phyloP scores from a whole-genome alignment of 371 early-diverging fungal genomes.

The Dichotomocladium elegans region DNA sequence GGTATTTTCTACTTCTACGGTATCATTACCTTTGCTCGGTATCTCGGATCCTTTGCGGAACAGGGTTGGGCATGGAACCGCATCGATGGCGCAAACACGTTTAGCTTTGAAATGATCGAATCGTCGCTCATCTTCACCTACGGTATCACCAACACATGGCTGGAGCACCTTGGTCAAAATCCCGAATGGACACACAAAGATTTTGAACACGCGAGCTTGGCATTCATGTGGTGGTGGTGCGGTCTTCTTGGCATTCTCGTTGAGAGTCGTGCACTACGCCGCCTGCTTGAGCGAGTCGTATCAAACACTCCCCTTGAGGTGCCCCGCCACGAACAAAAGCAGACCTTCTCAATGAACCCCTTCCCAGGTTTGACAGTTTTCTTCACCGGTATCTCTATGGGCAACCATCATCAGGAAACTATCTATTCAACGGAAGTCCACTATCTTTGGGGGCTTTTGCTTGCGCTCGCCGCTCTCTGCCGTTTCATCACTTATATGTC shows the following conservation, averaged over 20 bases:
- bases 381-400: conserved; percentile 64
- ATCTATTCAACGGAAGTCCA: conserved; percentile 53
- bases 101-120: conserved; percentile 51
- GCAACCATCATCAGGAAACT: conserved; percentile 57
- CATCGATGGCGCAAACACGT: conserved; percentile 26
- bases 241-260: conserved; percentile 56
- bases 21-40: conserved; percentile 40
- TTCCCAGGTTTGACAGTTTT: conserved; percentile 59
- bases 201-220: conserved; percentile 60
- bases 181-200: conserved; percentile 60
- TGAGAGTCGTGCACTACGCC: conserved; percentile 44
- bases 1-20: conserved; percentile 51
- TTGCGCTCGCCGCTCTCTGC: conserved; percentile 49
- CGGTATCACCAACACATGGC: conserved; percentile 64
- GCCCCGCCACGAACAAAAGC: conserved; percentile 17
- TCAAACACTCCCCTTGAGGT: conserved; percentile 15
- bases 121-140: conserved; percentile 47
- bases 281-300: conserved; percentile 25
- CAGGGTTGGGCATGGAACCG: conserved; percentile 51
- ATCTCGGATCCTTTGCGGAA: conserved; percentile 45
- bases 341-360: conserved; percentile 37
- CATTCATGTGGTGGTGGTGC: conserved; percentile 68
- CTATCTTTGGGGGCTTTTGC: conserved; percentile 55
- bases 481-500: conserved; percentile 47
- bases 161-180: conserved; percentile 58